Evolutionary conservation across 345 rosid species (phyloP).

Genomic region (Laguncularia racemosa): DNA sequence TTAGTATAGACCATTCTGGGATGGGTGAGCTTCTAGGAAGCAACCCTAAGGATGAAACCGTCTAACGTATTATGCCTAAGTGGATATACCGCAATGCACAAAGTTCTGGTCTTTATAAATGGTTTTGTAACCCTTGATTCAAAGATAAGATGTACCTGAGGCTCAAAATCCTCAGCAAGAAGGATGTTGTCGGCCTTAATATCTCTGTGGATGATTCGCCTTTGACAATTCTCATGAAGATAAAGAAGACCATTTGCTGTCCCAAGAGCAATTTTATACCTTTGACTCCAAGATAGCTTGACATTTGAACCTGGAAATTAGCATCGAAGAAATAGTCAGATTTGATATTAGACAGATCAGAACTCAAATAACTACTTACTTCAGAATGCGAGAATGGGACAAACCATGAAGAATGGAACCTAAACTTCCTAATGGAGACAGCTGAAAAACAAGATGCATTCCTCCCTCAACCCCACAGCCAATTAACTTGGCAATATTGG

Average conservation of each 20-base stretch:
- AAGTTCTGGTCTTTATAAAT: background rate
- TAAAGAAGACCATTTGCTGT: slow-evolving; percentile 75
- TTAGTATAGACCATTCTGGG: too few species aligned
- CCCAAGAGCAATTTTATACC: slow-evolving; percentile 80
- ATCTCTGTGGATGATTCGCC: slow-evolving; percentile 90
- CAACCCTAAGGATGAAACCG: too few species aligned
- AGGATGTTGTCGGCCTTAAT: slow-evolving; percentile 92
- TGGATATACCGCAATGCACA: too few species aligned
- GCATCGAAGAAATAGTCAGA: background rate
- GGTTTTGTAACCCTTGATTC: background rate
- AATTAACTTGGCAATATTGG: slow-evolving; percentile 76
- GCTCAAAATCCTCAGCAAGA: slow-evolving; percentile 76
- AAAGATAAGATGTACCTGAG: slow-evolving; percentile 49
- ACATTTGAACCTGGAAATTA: slow-evolving; percentile 39
- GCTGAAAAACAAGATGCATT: slow-evolving; percentile 68
- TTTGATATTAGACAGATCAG: background rate
- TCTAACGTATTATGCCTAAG: too few species aligned
- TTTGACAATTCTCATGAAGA: slow-evolving; percentile 80
- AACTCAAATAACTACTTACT: background rate
- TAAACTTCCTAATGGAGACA: slow-evolving; percentile 78
- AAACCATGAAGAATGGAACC: slow-evolving; percentile 74
- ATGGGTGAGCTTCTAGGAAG: too few species aligned
- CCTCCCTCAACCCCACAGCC: slow-evolving; percentile 83
- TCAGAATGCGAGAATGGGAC: slow-evolving; percentile 6
- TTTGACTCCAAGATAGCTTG: slow-evolving; percentile 64